Base-by-base conservation (phyloP, 371 early-diverging fungal species). In the Mortierella sp. region DNA sequence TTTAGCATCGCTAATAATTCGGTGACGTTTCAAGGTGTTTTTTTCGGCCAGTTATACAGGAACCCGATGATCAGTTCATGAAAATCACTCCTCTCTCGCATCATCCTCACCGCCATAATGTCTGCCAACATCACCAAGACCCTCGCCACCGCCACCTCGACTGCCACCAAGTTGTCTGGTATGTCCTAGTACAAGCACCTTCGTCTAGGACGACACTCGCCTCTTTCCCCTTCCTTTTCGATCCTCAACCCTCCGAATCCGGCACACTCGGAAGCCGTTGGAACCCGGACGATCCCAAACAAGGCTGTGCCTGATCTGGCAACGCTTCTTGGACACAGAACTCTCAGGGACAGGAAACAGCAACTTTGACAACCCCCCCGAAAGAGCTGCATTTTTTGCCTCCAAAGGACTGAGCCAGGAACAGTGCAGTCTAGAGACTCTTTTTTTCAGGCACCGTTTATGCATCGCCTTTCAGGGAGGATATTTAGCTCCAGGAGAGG, bases 141-240 rank as follows among this genome's bases (percentile, higher is more conserved):
- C 78, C 77, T 81, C 75, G 72, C 78, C 65, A 43, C 78, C 65
- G 75, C 81, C 63, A 68, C 83, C 43, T 77, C 86, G 71, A 80
- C 86, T 49, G 80, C 80, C 68, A 49, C 79, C 81, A 79, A 84
- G 85, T 70, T 84, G 73, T 81, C 85, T 73, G 81, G 85, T 84
- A 81, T 38, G 83, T 83, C 72, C 60, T 58, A 14, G 38, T n/a
- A 65, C n/a, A n/a, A 18, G 60, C 35, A 32, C 27, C 48, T 21
- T 32, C 43, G 44, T 35, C 77, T 27, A 38, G 29, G 49, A 77
- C 77, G 18, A 74, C 24, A 18, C 6, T 4, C 29, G 16, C 7
- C 49, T 46, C 11, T 10, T 70, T n/a, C 35, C 43, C 44, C 24
- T 18, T 48, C 29, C 14, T 72, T 72, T 46, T 72, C 54, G n/a